Base-by-base conservation (phyloP, 352 stramenopile species). In the Pythium apleroticum region DNA sequence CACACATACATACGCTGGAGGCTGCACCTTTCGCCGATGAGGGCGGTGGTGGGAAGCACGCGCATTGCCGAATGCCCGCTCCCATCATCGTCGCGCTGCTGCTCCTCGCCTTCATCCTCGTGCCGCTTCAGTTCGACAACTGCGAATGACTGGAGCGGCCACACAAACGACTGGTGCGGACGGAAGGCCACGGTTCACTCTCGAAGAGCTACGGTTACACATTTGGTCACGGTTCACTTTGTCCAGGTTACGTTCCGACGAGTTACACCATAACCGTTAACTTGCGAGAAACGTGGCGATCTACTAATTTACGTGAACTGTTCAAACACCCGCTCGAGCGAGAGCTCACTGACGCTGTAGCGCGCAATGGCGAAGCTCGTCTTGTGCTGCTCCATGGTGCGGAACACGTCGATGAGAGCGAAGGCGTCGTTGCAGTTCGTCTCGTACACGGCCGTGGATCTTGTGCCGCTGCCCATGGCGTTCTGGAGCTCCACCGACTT, bases 291-390 rank as follows among this genome's bases (percentile, higher is more conserved):
- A 52, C 19, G 43, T 64, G 52, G 19, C 20, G 12, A 28, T 17
- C 4, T 53, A 58, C 35, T 63, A 20, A 8, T 25, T 78, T 68
- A 88, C 46, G 90, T 93, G 59, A 98, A 97, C 62, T 96, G 78
- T 71, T 97, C 95, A 69, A 98, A 98, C 17, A 98, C 89, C 22
- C 90, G 86, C 73, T 98, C 94, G 1, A 98, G 79, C 1, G 91
- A 96, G 39, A 96, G 74, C 63, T 98, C 91, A 43, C 85, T 96
- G 33, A 98, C 77, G 62, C 77, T 96, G 73, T 98, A 98, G 55
- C 96, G 88, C 54, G 84, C 71, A 52, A 98, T 90, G 14, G 71
- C 49, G 53, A 96, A 89, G 24, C 53, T 59, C 6, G 59, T 28
- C 75, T 97, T 97, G 58, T 78, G 72, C 9, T 56, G 55, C 64